Percentiles rank a stretch among this genome's conserved stretches.
phyloP scores from a whole-genome alignment of 805 yeast species.

The Sugiyamaella boreocaroliniensis region DNA sequence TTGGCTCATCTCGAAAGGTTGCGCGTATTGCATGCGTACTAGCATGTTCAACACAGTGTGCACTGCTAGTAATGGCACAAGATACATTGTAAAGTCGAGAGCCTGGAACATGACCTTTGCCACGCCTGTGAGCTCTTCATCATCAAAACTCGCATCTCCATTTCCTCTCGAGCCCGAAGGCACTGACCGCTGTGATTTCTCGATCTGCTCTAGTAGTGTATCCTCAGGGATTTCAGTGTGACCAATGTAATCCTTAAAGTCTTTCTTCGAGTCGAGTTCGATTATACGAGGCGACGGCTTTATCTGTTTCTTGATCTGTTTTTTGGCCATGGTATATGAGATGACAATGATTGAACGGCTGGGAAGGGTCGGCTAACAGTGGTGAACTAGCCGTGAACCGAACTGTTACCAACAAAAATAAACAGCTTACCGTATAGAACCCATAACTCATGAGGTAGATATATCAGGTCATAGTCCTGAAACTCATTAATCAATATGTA shows the following conservation, averaged over 20 bases:
- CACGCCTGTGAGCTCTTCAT: slow-evolving; percentile 12
- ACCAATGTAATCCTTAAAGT: slow-evolving; percentile 17
- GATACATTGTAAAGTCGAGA: slow-evolving; percentile 25
- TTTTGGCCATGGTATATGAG: not conserved
- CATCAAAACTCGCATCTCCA: not conserved
- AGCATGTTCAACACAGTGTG: slow-evolving; percentile 31
- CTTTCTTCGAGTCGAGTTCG: slow-evolving; percentile 15
- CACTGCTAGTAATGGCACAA: slow-evolving; percentile 31
- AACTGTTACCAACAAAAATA: too few relatives aligned
- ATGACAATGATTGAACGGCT: not conserved
- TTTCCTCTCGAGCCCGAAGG: not conserved
- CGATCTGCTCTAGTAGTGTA: slow-evolving; percentile 19
- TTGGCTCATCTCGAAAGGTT: slow-evolving; percentile 10
- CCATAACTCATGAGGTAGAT: too few relatives aligned
- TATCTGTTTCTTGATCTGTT: slow-evolving; percentile 1
- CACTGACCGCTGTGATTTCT: slow-evolving; percentile 7
- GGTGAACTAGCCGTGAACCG: too few relatives aligned
- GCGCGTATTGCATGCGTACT: slow-evolving; percentile 33
- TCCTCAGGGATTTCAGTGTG: slow-evolving; percentile 16
- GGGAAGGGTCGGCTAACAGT: not conserved
- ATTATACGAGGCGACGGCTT: slow-evolving; percentile 14
- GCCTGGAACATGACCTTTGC: slow-evolving; percentile 24
- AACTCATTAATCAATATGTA: too few relatives aligned
- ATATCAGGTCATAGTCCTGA: too few relatives aligned
- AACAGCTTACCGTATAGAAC: too few relatives aligned